Base-by-base conservation (phyloP, 352 stramenopile species). In the Phytophthora boehmeriae region DNA sequence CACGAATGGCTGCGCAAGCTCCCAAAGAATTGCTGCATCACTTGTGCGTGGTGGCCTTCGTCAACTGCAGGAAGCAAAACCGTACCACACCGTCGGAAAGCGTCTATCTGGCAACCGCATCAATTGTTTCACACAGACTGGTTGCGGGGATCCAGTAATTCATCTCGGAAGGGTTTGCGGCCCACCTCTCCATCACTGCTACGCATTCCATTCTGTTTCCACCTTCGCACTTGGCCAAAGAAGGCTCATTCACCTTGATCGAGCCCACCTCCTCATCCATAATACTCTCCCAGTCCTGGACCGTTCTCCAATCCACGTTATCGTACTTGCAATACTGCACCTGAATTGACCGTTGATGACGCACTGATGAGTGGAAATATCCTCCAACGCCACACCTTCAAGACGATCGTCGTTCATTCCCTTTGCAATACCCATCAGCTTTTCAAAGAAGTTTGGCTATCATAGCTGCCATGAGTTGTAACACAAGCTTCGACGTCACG, bases 51-150 rank as follows among this genome's bases (percentile, higher is more conserved):
- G 50, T 59, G 16, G 36, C 57, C 44, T 49, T 67, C 23, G 63
- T 66, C 56, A 71, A 41, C 49, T 61, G 54, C 38, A 63, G 36
- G 27, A 71, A 71, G 23, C 55, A 71, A 71, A 63, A 63, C 4
- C 48, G 55, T 30, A 30, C 42, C 13, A 13, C 2, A 2, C 23
- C 19, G 28, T 52, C 43, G 6, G 42, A 11, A 50, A 71, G 23
- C 39, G 17, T 56, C 48, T 48, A 58, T 11, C 49, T 63, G 16
- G 49, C 50, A 55, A 63, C 56, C 1, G 63, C 56, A 55, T 59
- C 56, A 36, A 67, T 54, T 58, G 13, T 57, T 57, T 45, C 49
- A 9, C 34, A 38, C n/a, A n/a, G n/a, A n/a, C n/a, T n/a, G n/a
- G n/a, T n/a, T n/a, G n/a, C n/a, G n/a, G n/a, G n/a, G n/a, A n/a